phyloP scores from a whole-genome alignment of 2,329 filamentous ascomycete species.

The Fusarium annulatum region DNA sequence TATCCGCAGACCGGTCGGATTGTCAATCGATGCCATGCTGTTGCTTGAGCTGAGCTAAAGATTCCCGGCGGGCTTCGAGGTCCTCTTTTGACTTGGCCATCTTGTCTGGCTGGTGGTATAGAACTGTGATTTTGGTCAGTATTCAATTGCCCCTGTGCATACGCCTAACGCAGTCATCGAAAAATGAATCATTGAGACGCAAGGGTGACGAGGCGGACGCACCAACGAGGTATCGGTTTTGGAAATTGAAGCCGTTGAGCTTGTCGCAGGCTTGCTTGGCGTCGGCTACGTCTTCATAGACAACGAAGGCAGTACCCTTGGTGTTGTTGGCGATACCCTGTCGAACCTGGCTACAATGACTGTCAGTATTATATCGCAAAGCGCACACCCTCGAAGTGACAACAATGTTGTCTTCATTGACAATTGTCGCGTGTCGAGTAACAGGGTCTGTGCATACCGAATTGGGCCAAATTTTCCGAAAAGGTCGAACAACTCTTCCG shows the following conservation, averaged over 20 bases:
- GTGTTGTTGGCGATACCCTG: slow-evolving; percentile 97
- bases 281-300: slow-evolving; percentile 99
- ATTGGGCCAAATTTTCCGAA: slow-evolving; percentile 98
- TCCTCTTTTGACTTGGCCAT: slow-evolving; percentile 89
- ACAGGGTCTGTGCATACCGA: slow-evolving; percentile 70
- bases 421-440: slow-evolving; percentile 5
- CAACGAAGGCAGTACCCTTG: slow-evolving; percentile 98
- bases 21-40: slow-evolving; percentile 99
- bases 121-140: slow-evolving; percentile 55
- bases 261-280: slow-evolving; percentile 99
- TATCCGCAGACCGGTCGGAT: slow-evolving; percentile 75
- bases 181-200: background rate
- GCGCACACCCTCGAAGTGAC: slow-evolving; percentile 14
- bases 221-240: slow-evolving; percentile 99
- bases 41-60: slow-evolving; percentile 97
- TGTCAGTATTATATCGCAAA: slow-evolving; percentile 36
- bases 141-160: background rate
- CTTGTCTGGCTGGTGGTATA: slow-evolving; percentile 75
- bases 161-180: slow-evolving; percentile 2
- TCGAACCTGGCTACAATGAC: slow-evolving; percentile 83
- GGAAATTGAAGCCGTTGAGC: slow-evolving; percentile 99
- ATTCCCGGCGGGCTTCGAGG: slow-evolving; percentile 91
- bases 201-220: slow-evolving; percentile 54
- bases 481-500: slow-evolving; percentile 97
- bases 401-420: slow-evolving; percentile 5